phyloP scores from a whole-genome alignment of 768 basidiomycete species.

The Coprinopsis marcescibilis region DNA sequence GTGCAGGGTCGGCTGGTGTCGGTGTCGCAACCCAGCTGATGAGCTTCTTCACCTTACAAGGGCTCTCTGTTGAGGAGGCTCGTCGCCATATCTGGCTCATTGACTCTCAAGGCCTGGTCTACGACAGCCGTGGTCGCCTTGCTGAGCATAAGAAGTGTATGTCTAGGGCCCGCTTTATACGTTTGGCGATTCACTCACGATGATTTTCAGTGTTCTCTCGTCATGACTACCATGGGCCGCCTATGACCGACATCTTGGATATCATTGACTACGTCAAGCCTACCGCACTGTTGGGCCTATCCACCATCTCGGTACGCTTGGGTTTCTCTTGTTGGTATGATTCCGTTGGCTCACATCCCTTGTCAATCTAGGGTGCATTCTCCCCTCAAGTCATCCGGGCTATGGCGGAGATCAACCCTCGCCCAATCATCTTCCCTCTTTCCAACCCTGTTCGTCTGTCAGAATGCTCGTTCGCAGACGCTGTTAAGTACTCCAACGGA shows the following conservation, averaged over 20 bases:
- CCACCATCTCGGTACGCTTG: constrained; percentile 65
- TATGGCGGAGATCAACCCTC: constrained; percentile 75
- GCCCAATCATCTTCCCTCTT: constrained; percentile 89
- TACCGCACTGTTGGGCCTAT: constrained; percentile 84
- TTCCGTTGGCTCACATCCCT: too few relatives aligned
- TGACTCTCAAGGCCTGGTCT: constrained; percentile 85
- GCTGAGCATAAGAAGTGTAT: constrained; percentile 81
- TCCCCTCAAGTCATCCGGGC: constrained; percentile 58
- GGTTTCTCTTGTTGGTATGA: too few relatives aligned
- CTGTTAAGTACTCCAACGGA: constrained; percentile 67
- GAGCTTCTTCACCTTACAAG: constrained; percentile 83
- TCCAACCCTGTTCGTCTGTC: constrained; percentile 83
- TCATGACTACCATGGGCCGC: constrained; percentile 69
- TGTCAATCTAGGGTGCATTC: constrained; percentile 76
- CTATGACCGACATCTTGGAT: constrained; percentile 68
- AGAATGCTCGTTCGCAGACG: constrained; percentile 76
- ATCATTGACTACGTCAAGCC: constrained; percentile 80
- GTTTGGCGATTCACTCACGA: constrained; percentile 7
- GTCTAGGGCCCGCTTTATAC: constrained; percentile 14
- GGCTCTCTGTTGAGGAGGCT: constrained; percentile 73
- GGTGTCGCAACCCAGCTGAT: constrained; percentile 86
- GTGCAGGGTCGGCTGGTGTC: constrained; percentile 88
- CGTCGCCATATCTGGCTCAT: constrained; percentile 73
- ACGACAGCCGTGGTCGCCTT: constrained; percentile 62
- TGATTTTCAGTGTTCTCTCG: constrained; percentile 68